phyloP scores from a whole-genome alignment of 768 basidiomycete species.

The Daedaleopsis sinensis region DNA sequence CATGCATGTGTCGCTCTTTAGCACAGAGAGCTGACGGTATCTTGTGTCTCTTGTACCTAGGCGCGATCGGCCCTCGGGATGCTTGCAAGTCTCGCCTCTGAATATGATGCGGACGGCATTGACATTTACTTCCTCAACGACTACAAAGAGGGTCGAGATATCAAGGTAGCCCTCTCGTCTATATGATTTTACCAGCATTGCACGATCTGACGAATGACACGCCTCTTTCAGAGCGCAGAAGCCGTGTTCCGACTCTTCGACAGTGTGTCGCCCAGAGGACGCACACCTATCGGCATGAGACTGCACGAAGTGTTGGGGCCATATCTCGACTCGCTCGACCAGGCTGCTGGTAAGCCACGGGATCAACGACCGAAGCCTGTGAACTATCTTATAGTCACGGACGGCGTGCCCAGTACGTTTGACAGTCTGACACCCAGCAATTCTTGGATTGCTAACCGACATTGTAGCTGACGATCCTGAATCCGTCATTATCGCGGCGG shows the following conservation, averaged over 20 bases:
- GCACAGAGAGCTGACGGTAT: neutral
- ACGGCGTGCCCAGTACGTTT: constrained; percentile 59
- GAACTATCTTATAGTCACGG: constrained; percentile 64
- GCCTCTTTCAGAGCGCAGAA: constrained; percentile 35
- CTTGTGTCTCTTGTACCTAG: constrained; percentile 30
- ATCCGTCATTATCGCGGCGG: constrained; percentile 48
- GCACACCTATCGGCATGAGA: constrained; percentile 48
- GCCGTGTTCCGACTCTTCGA: constrained; percentile 47
- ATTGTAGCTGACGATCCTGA: constrained; percentile 56
- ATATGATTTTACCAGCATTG: neutral
- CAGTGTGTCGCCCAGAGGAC: constrained; percentile 44
- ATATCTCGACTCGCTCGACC: constrained; percentile 40
- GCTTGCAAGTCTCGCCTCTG: constrained; percentile 49
- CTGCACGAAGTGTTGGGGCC: constrained; percentile 42
- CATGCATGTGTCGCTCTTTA: neutral
- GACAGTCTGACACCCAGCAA: neutral
- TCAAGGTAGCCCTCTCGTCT: constrained; percentile 39
- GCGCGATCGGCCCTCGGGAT: constrained; percentile 48
- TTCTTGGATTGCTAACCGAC: neutral
- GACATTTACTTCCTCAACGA: constrained; percentile 64
- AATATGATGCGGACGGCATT: constrained; percentile 61
- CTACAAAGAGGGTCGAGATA: constrained; percentile 31
- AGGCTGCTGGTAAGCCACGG: constrained; percentile 19
- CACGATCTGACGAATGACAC: too few species aligned
- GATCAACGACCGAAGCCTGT: constrained; percentile 48